Conservation (phyloP, 306 rosid genomes). For the Corylus avellana region DNA sequence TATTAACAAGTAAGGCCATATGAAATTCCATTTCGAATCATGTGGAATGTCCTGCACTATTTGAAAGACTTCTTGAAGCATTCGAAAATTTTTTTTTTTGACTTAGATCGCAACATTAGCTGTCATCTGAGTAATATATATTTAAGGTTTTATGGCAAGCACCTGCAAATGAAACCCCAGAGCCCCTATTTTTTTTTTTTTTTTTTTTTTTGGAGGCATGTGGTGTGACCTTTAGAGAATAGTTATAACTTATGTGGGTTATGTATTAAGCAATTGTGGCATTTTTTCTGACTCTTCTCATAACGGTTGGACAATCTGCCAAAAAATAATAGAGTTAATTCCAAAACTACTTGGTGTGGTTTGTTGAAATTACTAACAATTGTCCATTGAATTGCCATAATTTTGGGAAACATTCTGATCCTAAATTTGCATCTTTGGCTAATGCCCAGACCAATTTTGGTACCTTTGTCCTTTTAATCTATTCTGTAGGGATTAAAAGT, state of each 20-base stretch:
- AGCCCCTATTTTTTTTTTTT: background rate
- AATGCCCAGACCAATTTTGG: slow-evolving; percentile 11
- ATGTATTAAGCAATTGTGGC: background rate
- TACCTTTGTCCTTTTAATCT: background rate
- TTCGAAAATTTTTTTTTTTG: background rate
- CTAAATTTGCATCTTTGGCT: background rate
- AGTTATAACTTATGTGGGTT: background rate
- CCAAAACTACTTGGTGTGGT: background rate
- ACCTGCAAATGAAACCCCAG: background rate
- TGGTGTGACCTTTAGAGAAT: background rate
- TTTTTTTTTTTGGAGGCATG: background rate
- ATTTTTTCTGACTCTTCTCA: background rate
- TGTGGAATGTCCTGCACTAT: slow-evolving; percentile 14
- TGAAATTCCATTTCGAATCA: slow-evolving; percentile 8
- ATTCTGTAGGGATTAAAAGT: slow-evolving; percentile 5
- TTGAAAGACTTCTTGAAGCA: slow-evolving; percentile 11
- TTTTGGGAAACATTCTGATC: background rate
- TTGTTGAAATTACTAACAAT: background rate
- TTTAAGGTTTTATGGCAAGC: background rate
- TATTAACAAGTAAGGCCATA: slow-evolving; percentile 85
- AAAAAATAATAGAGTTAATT: background rate
- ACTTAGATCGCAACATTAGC: background rate
- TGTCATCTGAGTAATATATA: background rate
- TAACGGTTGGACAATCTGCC: background rate
- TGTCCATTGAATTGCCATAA: slow-evolving; percentile 3